Conservation (phyloP, 1,284 basidiomycete genomes). For the Coniophora puteana region DNA sequence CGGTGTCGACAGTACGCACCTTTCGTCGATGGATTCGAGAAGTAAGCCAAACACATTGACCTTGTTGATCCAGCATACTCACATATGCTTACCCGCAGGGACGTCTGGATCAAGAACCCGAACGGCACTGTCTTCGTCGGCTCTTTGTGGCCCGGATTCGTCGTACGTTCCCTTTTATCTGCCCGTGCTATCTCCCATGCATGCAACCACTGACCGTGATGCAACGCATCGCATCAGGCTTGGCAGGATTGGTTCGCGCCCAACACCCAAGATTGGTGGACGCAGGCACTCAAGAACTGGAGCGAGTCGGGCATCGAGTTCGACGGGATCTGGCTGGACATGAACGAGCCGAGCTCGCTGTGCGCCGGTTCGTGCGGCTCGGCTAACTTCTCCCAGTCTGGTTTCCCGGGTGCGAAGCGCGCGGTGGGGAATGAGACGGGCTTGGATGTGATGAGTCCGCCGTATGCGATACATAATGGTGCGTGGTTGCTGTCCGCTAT, state of each 20-base stretch:
- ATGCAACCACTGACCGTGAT: not conserved
- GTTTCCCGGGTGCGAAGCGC: constrained; percentile 4
- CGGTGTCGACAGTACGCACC: constrained; percentile 37
- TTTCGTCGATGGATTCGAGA: constrained; percentile 38
- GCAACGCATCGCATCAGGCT: constrained; percentile 24
- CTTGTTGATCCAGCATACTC: not conserved
- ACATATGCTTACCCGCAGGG: constrained; percentile 28
- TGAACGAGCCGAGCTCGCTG: constrained; percentile 69
- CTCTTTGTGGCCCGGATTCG: constrained; percentile 58
- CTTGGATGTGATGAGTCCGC: constrained; percentile 52
- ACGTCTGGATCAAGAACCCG: constrained; percentile 63
- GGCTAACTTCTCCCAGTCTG: constrained; percentile 20
- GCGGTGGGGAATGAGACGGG: constrained; percentile 41
- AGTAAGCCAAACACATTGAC: constrained; percentile 23
- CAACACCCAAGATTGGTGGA: constrained; percentile 57
- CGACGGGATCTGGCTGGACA: constrained; percentile 75
- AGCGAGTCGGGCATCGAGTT: constrained; percentile 51
- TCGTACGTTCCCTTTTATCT: constrained; percentile 24
- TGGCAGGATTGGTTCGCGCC: constrained; percentile 72
- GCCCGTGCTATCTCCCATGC: not conserved
- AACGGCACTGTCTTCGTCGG: constrained; percentile 66
- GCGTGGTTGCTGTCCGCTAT: constrained; percentile 8
- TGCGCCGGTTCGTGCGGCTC: constrained; percentile 61
- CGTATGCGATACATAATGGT: constrained; percentile 75
- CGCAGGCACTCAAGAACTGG: constrained; percentile 59